phyloP scores from a whole-genome alignment of 495 filamentous ascomycete species.

The Hypomontagnella submonticulosa region DNA sequence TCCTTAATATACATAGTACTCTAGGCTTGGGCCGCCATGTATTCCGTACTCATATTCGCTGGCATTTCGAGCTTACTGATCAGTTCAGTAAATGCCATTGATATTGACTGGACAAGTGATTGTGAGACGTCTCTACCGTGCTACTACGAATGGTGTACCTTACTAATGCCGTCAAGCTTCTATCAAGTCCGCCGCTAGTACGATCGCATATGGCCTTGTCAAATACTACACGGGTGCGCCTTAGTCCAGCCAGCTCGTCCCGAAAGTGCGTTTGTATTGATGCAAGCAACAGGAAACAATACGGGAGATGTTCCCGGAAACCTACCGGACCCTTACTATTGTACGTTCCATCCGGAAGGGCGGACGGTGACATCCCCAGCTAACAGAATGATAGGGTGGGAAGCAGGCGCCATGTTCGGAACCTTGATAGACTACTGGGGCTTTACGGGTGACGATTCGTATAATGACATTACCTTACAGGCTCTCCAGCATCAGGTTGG shows the following conservation, averaged over 20 bases:
- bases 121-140: slow-evolving; percentile 19
- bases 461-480: slow-evolving; percentile 65
- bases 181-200: slow-evolving; percentile 37
- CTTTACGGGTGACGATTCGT: slow-evolving; percentile 69
- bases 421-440: slow-evolving; percentile 74
- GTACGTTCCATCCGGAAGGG: slow-evolving; percentile 37
- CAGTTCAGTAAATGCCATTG: slow-evolving; percentile 28
- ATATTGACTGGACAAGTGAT: slow-evolving; percentile 39
- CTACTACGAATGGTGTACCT: background rate
- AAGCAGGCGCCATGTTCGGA: slow-evolving; percentile 76
- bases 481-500: slow-evolving; percentile 71
- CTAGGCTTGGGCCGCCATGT: slow-evolving; percentile 18
- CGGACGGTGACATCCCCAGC: background rate
- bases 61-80: slow-evolving; percentile 24
- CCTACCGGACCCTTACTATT: slow-evolving; percentile 57
- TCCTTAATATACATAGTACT: slow-evolving; percentile 4
- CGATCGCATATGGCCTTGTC: slow-evolving; percentile 39
- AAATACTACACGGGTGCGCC: slow-evolving; percentile 66
- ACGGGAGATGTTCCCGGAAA: slow-evolving; percentile 63
- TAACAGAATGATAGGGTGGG: slow-evolving; percentile 76
- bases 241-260: background rate
- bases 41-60: slow-evolving; percentile 18
- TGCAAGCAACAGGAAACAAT: slow-evolving; percentile 61
- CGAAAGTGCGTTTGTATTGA: background rate
- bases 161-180: slow-evolving; percentile 27